phyloP scores from a whole-genome alignment of 352 stramenopile genomes.

The Globisporangium takayamanum region DNA sequence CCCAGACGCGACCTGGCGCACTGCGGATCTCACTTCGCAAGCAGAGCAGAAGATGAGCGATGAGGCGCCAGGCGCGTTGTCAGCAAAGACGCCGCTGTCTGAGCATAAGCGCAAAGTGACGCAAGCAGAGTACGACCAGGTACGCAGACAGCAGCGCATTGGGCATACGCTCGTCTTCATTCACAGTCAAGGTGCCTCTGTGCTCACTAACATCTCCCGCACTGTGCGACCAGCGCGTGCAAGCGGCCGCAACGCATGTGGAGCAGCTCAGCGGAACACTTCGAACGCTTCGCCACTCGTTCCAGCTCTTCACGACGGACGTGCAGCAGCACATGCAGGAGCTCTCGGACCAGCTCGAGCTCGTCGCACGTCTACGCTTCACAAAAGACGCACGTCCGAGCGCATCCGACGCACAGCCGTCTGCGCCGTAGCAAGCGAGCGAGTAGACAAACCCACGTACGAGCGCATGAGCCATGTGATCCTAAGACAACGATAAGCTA shows the following conservation, averaged over 20 bases:
- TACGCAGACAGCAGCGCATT: neutral
- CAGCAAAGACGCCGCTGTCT: neutral
- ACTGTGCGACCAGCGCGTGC: conserved; percentile 22
- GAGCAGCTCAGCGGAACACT: conserved; percentile 30
- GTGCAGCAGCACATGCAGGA: conserved; percentile 45
- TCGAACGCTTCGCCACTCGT: conserved; percentile 43
- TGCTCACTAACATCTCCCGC: neutral
- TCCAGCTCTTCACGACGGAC: conserved; percentile 48
- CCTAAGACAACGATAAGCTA: too few species aligned
- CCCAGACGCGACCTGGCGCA: conserved; percentile 25
- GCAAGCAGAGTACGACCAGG: neutral
- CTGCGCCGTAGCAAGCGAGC: neutral
- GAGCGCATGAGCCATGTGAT: too few species aligned
- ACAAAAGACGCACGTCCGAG: neutral
- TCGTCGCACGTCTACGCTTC: conserved; percentile 3
- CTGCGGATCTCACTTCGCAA: neutral
- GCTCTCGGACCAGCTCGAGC: conserved; percentile 43
- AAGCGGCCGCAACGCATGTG: conserved; percentile 24
- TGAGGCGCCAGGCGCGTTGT: neutral
- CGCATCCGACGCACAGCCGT: neutral
- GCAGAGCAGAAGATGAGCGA: neutral
- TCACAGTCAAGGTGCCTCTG: too few species aligned
- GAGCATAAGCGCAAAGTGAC: neutral
- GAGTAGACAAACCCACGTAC: too few species aligned
- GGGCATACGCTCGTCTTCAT: neutral